These are phyloP conservation scores for Magnusiomyces suaveolens DNA, from an alignment of 1,139 yeast species.

Conservation along the genomic window DNA sequence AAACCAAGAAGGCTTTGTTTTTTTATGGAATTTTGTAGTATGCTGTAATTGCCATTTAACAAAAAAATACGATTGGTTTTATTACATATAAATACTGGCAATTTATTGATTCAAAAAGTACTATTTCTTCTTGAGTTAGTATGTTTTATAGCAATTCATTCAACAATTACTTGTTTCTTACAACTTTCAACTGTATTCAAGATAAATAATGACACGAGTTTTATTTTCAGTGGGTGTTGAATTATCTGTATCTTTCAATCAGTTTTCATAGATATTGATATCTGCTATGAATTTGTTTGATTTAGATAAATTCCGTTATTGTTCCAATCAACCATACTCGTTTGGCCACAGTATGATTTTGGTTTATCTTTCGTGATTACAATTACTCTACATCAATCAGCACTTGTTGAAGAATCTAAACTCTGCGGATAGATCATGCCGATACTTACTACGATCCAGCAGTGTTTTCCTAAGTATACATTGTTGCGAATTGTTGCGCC, in stretches of 20 bases:
- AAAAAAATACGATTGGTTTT: too few relatives aligned
- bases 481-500: constrained; percentile 66
- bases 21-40: too few relatives aligned
- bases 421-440: constrained; percentile 9
- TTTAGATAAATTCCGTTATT: constrained; percentile 12
- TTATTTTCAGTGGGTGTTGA: not conserved
- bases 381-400: constrained; percentile 5
- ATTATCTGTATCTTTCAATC: too few relatives aligned
- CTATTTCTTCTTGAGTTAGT: too few relatives aligned
- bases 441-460: constrained; percentile 3
- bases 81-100: too few relatives aligned
- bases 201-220: not conserved
- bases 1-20: too few relatives aligned
- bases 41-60: too few relatives aligned
- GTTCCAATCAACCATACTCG: constrained; percentile 10
- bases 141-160: not conserved
- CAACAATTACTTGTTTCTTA: not conserved
- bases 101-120: too few relatives aligned
- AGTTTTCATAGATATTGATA: not conserved
- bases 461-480: constrained; percentile 62
- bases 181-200: not conserved
- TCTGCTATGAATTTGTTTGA: not conserved
- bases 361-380: constrained; percentile 7
- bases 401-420: constrained; percentile 6
- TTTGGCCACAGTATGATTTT: constrained; percentile 8